Evolutionary conservation across 139 green algal species (phyloP).

Genomic region (Ulvella scutata): DNA sequence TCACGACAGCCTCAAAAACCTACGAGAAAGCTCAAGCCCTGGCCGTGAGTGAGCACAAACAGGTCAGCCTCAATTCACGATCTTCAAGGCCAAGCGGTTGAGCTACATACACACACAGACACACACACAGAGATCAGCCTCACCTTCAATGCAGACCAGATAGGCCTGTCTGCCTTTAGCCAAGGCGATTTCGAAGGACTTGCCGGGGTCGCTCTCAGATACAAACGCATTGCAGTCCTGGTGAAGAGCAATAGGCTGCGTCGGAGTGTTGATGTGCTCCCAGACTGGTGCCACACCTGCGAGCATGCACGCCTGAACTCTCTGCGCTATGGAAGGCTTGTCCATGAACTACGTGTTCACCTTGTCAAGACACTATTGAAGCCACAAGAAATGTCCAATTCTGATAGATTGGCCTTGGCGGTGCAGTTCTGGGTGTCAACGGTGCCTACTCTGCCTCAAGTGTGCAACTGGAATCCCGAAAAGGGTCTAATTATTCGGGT

Average conservation of each 20-base stretch:
- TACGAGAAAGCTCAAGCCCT: too few relatives aligned
- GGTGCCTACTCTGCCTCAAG: too few relatives aligned
- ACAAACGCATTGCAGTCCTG: slow-evolving; percentile 62
- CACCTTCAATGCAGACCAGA: slow-evolving; percentile 46
- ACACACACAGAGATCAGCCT: not conserved
- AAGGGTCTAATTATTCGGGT: too few relatives aligned
- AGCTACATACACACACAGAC: not conserved
- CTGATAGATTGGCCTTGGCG: too few relatives aligned
- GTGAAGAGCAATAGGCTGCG: not conserved
- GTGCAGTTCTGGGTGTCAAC: too few relatives aligned
- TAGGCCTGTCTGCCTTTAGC: slow-evolving; percentile 24
- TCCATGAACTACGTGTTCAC: not conserved
- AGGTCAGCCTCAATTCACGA: too few relatives aligned
- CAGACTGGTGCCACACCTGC: slow-evolving; percentile 12
- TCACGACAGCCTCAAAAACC: too few relatives aligned
- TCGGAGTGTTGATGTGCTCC: not conserved
- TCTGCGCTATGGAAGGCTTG: not conserved
- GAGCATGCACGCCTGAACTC: not conserved
- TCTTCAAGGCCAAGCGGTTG: too few relatives aligned
- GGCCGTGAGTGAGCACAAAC: too few relatives aligned
- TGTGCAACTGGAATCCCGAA: too few relatives aligned
- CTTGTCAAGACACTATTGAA: not conserved
- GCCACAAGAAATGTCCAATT: too few relatives aligned
- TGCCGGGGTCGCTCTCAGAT: slow-evolving; percentile 33
- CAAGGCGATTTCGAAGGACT: slow-evolving; percentile 19